Evolutionary conservation across 2,329 filamentous ascomycete genomes (phyloP).

Genomic region (Trichoderma gracile): DNA sequence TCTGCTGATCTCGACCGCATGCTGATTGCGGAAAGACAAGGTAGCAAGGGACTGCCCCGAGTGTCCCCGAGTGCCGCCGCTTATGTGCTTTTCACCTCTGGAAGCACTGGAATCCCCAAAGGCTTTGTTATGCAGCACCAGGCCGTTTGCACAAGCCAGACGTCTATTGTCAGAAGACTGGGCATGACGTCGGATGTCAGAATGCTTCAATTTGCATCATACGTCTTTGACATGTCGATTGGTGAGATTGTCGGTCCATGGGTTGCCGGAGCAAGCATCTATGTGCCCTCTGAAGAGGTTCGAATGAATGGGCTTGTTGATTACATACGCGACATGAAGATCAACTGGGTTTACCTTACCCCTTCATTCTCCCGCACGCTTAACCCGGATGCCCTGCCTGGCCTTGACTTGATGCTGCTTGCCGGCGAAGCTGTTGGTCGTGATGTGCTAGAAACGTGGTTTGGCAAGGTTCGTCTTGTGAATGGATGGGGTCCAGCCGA

Average conservation of each 20-base stretch:
- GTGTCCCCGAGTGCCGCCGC: slow-evolving; percentile 21
- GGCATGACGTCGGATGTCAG: not conserved
- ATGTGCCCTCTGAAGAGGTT: slow-evolving; percentile 23
- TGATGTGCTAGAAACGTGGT: slow-evolving; percentile 20
- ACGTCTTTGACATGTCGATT: slow-evolving; percentile 22
- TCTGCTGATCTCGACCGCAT: slow-evolving; percentile 5
- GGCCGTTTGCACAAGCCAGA: slow-evolving; percentile 21
- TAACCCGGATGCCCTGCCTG: slow-evolving; percentile 28
- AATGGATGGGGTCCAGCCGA: slow-evolving; percentile 25
- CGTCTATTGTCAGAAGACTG: not conserved
- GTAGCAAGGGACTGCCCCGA: not conserved
- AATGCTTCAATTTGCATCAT: slow-evolving; percentile 25
- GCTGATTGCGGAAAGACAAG: not conserved
- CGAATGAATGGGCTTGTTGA: slow-evolving; percentile 7
- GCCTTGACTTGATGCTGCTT: slow-evolving; percentile 16
- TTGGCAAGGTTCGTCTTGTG: slow-evolving; percentile 16
- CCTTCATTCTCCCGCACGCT: slow-evolving; percentile 22
- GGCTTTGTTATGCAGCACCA: slow-evolving; percentile 26
- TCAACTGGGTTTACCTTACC: slow-evolving; percentile 22
- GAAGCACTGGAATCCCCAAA: slow-evolving; percentile 26
- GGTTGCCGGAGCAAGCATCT: slow-evolving; percentile 22
- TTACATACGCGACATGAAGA: not conserved
- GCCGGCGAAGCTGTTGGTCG: slow-evolving; percentile 17
- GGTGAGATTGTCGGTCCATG: slow-evolving; percentile 15
- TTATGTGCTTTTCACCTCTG: slow-evolving; percentile 28